phyloP scores from a whole-genome alignment of 345 rosid genomes.

The Turritis glabra region DNA sequence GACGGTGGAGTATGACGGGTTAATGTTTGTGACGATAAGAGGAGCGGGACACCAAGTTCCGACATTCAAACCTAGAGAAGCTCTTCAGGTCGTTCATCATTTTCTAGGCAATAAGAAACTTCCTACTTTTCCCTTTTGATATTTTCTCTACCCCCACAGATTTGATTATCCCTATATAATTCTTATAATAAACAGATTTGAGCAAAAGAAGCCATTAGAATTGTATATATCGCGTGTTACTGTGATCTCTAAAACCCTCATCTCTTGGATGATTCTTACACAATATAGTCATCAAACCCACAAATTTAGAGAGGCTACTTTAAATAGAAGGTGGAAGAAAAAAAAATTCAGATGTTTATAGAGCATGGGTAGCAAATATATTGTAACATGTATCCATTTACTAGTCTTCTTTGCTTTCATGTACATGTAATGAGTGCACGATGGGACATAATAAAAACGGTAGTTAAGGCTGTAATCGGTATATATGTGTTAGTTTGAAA shows the following conservation, averaged over 20 bases:
- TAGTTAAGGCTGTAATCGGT: too few species aligned
- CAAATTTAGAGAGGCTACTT: too few species aligned
- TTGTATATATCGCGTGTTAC: neutral
- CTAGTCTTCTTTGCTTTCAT: too few species aligned
- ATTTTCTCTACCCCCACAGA: neutral
- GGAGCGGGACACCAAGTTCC: constrained; percentile 87
- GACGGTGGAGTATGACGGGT: constrained; percentile 64
- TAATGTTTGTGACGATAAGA: constrained; percentile 63
- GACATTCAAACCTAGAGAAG: constrained; percentile 57
- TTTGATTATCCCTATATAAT: constrained; percentile 19
- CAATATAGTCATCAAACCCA: neutral
- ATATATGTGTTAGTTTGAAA: too few species aligned
- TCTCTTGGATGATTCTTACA: neutral
- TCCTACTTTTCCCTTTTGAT: constrained; percentile 53
- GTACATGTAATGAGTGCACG: too few species aligned
- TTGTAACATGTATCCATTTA: too few species aligned
- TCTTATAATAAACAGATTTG: constrained; percentile 10
- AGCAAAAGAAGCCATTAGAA: neutral
- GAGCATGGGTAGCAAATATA: too few species aligned
- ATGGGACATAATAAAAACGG: too few species aligned
- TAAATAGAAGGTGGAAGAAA: too few species aligned
- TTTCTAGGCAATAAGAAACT: constrained; percentile 59
- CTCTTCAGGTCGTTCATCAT: constrained; percentile 57
- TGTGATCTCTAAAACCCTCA: neutral
- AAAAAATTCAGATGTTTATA: too few species aligned